phyloP scores from a whole-genome alignment of 192 early-diverging fungal species.

The Coemansia erecta region DNA sequence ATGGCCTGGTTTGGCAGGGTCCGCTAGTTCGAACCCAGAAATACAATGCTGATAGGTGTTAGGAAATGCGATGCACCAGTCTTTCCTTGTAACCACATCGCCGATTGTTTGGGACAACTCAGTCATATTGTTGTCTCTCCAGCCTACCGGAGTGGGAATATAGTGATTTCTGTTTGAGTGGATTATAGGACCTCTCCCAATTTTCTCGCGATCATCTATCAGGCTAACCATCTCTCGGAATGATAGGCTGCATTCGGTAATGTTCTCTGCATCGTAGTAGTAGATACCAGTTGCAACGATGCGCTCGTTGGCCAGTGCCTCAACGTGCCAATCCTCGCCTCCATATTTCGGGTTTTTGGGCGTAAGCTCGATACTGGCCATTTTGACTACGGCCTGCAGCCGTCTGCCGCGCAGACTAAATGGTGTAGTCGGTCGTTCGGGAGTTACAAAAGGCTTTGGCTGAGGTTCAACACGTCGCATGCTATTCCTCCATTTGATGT shows the following conservation, averaged over 20 bases:
- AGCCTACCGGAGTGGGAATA: constrained; percentile 7
- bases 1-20: constrained; percentile 16
- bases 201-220: too few relatives aligned
- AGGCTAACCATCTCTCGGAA: constrained; percentile 19
- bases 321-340: constrained; percentile 16
- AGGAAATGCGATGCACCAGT: constrained; percentile 43
- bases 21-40: constrained; percentile 8
- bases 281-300: constrained; percentile 21
- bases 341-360: constrained; percentile 9
- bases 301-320: constrained; percentile 12
- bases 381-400: constrained; percentile 22
- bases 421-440: neutral
- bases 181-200: neutral
- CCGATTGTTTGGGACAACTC: constrained; percentile 28
- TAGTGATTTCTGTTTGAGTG: neutral
- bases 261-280: too few relatives aligned
- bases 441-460: neutral
- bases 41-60: constrained; percentile 23
- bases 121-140: constrained; percentile 9
- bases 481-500: constrained; percentile 10
- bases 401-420: constrained; percentile 7
- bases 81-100: constrained; percentile 12
- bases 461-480: neutral
- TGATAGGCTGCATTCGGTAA: constrained; percentile 3
- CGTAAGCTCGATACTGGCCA: constrained; percentile 18